Conservation (phyloP, 2,329 filamentous ascomycete species). For the Venturia effusa region DNA sequence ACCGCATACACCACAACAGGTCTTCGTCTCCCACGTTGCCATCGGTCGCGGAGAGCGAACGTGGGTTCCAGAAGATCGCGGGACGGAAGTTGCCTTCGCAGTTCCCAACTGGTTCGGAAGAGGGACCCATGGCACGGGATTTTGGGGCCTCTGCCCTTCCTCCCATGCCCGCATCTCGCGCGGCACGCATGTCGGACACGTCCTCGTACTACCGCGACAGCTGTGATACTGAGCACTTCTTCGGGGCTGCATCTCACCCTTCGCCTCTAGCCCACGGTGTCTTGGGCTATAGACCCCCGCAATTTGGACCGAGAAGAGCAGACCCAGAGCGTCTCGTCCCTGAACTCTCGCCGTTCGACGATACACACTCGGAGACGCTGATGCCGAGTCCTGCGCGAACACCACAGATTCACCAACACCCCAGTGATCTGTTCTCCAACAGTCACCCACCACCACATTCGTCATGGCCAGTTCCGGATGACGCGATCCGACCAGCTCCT, state of each 20-base stretch:
- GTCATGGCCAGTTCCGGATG: not conserved
- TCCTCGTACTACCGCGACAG: constrained; percentile 7
- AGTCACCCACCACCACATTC: not conserved
- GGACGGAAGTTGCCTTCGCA: constrained; percentile 9
- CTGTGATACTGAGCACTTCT: not conserved
- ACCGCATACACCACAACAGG: constrained; percentile 1
- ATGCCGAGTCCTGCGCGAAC: constrained; percentile 5
- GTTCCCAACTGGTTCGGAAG: constrained; percentile 6
- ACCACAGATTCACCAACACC: not conserved
- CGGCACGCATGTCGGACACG: not conserved
- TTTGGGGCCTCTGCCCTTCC: not conserved
- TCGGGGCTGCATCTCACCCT: not conserved
- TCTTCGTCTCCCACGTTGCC: constrained; percentile 3
- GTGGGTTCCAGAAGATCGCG: constrained; percentile 7
- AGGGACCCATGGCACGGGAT: constrained; percentile 4
- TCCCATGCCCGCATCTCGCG: not conserved
- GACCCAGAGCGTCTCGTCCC: not conserved
- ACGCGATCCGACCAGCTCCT: not conserved
- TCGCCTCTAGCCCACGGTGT: not conserved
- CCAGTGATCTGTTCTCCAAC: not conserved
- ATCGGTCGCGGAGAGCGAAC: not conserved
- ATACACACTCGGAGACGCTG: not conserved
- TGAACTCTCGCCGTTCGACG: not conserved
- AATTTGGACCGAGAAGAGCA: not conserved
- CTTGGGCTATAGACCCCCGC: not conserved